phyloP scores from a whole-genome alignment of 306 rosid species.

The Heteromeles arbutifolia region DNA sequence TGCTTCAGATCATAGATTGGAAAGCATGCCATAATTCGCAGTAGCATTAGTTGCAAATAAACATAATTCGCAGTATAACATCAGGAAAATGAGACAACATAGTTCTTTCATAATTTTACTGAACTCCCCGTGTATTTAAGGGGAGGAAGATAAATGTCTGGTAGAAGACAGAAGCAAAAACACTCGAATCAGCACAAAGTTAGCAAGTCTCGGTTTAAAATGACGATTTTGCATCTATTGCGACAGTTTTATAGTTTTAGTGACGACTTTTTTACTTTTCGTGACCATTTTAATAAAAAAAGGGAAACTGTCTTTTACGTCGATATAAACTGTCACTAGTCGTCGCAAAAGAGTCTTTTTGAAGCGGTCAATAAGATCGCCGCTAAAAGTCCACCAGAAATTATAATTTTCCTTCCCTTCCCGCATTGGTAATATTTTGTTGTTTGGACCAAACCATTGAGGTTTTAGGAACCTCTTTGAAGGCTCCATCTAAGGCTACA shows the following conservation, averaged over 20 bases:
- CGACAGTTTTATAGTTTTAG: background rate
- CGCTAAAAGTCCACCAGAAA: background rate
- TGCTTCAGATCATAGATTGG: no score
- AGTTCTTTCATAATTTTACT: background rate
- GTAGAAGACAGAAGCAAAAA: background rate
- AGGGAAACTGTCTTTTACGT: no score
- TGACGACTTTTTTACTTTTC: background rate
- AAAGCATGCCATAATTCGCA: no score
- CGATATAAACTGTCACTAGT: background rate
- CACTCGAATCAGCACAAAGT: background rate
- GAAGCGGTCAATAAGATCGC: background rate
- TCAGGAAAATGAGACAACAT: background rate
- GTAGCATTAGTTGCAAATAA: no score
- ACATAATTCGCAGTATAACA: background rate
- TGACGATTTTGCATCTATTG: no score
- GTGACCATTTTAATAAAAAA: no score
- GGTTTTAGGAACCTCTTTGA: no score
- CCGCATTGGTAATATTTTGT: no score
- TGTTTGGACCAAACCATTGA: no score
- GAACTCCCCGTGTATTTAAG: background rate
- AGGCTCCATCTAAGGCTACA: no score
- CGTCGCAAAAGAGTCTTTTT: fast-evolving
- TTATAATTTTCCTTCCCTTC: fast-evolving
- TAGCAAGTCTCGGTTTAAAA: background rate
- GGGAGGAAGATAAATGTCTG: background rate